Evolutionary conservation across 192 early-diverging fungal species (phyloP).

Genomic region (Chytriomyces sp.): DNA sequence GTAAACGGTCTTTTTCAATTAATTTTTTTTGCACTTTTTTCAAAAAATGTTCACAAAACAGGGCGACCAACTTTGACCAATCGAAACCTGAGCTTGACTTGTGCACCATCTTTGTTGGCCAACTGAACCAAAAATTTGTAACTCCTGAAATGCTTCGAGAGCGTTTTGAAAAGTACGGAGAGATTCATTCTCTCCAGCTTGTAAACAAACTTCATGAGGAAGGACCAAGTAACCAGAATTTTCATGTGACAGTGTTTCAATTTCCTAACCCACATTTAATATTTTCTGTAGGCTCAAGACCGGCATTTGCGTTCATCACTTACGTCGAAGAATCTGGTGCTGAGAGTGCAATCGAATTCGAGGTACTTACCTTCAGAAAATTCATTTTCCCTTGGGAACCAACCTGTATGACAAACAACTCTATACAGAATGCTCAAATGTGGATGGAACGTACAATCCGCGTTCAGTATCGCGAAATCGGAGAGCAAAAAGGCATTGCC

Average conservation of each 20-base stretch:
- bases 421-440: conserved; percentile 37
- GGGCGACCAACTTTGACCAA: conserved; percentile 51
- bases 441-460: conserved; percentile 48
- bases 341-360: conserved; percentile 55
- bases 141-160: conserved; percentile 57
- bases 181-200: conserved; percentile 53
- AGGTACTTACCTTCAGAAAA: conserved; percentile 39
- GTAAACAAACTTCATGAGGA: conserved; percentile 47
- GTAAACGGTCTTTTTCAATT: conserved; percentile 42
- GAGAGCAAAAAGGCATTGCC: conserved; percentile 26
- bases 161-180: conserved; percentile 62
- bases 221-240: conserved; percentile 23
- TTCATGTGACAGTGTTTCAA: not conserved
- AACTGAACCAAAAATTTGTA: conserved; percentile 54
- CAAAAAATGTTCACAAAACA: conserved; percentile 7
- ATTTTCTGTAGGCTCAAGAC: conserved; percentile 33
- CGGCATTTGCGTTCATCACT: conserved; percentile 71
- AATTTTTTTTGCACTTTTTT: conserved; percentile 29
- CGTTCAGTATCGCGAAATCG: conserved; percentile 48
- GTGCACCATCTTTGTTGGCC: conserved; percentile 68
- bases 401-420: not conserved
- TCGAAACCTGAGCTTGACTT: conserved; percentile 57
- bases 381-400: not conserved
- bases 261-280: not conserved
- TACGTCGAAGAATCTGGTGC: conserved; percentile 57